Conservation (phyloP, 352 stramenopile species). For the Aphanomyces euteiches region DNA sequence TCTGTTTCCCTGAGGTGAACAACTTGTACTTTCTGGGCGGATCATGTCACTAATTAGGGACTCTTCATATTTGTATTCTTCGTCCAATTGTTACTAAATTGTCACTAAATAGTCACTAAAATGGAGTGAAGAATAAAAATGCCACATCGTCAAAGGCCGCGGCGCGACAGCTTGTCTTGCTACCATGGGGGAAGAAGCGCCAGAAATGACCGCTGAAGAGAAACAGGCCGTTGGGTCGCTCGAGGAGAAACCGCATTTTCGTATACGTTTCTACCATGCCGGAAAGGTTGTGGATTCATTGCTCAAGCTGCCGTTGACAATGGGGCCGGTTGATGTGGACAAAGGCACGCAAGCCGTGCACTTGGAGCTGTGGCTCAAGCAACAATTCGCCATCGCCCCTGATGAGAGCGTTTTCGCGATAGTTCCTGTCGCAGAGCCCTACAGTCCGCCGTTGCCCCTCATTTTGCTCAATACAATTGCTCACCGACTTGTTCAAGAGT, state of each 20-base stretch:
- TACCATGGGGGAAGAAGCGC: too few species aligned
- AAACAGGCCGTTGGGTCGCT: conserved; percentile 5
- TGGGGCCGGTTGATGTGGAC: conserved; percentile 9
- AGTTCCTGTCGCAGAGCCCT: conserved; percentile 67
- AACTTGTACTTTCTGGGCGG: too few species aligned
- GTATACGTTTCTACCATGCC: conserved; percentile 26
- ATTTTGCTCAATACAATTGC: conserved; percentile 79
- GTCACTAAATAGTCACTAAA: too few species aligned
- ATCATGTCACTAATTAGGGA: too few species aligned
- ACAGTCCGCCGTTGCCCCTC: conserved; percentile 70
- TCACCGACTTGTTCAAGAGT: conserved; percentile 38
- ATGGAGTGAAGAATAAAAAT: too few species aligned
- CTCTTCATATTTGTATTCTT: too few species aligned
- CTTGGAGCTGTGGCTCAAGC: conserved; percentile 65
- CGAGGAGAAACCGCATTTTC: background rate
- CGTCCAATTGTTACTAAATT: too few species aligned
- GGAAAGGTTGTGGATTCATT: conserved; percentile 24
- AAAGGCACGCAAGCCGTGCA: conserved; percentile 61
- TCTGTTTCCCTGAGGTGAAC: too few species aligned
- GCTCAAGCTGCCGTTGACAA: conserved; percentile 28
- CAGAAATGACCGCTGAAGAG: background rate
- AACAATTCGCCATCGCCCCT: conserved; percentile 50
- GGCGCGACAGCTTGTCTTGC: too few species aligned
- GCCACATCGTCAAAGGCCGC: too few species aligned
- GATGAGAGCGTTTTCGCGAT: conserved; percentile 72